A percentile compares a stretch with the other conserved stretches of the same genome.
Evolutionary conservation across 108 stramenopile genomes (phyloP).

Genomic region (Craspedostauros australis): DNA sequence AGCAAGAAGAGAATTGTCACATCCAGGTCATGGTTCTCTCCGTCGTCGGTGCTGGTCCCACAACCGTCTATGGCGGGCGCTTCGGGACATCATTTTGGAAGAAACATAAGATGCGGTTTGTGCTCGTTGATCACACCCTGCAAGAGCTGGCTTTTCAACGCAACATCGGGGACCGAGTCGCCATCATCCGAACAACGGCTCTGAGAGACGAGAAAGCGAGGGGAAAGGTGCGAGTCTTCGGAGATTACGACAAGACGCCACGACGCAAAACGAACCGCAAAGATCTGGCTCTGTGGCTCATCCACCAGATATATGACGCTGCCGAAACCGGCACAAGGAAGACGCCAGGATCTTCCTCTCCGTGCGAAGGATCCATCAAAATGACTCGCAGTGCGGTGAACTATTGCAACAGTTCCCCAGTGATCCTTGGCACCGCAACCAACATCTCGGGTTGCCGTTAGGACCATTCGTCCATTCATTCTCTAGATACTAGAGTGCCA

Average conservation of each 20-base stretch:
- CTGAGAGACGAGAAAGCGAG: constrained; percentile 3
- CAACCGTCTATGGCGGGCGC: constrained; percentile 8
- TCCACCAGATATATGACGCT: too few relatives aligned
- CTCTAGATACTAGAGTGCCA: too few relatives aligned
- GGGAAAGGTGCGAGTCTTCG: constrained; percentile 1
- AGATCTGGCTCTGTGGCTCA: constrained; percentile 13
- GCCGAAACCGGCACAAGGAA: too few relatives aligned
- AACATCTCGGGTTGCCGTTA: too few relatives aligned
- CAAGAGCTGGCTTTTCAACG: constrained; percentile 4
- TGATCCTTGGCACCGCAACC: too few relatives aligned
- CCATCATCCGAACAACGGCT: constrained; percentile 5
- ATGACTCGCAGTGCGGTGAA: too few relatives aligned
- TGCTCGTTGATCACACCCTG: constrained; percentile 3
- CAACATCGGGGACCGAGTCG: neutral
- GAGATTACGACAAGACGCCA: constrained; percentile 7
- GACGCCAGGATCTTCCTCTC: too few relatives aligned
- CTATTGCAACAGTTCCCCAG: too few relatives aligned
- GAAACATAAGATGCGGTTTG: constrained; percentile 12
- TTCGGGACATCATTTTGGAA: constrained; percentile 2
- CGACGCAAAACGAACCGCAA: constrained; percentile 3
- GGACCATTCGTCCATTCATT: too few relatives aligned
- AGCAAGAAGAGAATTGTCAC: neutral
- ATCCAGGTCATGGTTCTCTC: constrained; percentile 6
- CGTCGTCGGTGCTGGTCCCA: constrained; percentile 5
- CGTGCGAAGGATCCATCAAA: too few relatives aligned